Percentiles rank a stretch among this genome's conserved stretches.
Conservation (phyloP, 2,329 filamentous ascomycete species). For the Penicillium sp. region DNA sequence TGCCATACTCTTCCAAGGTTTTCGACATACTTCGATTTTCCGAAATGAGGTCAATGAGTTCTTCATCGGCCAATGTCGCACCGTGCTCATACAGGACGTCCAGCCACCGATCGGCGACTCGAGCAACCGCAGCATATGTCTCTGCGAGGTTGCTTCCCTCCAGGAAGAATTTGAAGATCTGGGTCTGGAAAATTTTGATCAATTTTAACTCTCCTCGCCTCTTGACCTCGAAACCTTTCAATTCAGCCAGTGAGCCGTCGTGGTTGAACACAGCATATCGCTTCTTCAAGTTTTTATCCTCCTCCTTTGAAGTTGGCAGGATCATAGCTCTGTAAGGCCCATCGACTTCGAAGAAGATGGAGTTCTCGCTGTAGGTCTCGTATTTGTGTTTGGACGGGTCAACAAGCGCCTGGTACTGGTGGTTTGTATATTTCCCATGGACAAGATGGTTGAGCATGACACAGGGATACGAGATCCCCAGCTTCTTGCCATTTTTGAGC, state of each 20-base stretch:
- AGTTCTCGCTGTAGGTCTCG: conserved; percentile 97
- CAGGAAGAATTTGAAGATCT: conserved; percentile 99
- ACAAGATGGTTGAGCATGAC: conserved; percentile 99
- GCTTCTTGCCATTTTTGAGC: conserved; percentile 92
- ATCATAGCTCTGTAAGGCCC: conserved; percentile 98
- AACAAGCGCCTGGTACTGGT: conserved; percentile 90
- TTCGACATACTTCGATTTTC: conserved; percentile 99
- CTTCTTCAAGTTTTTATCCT: conserved; percentile 99
- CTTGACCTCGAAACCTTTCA: conserved; percentile 98
- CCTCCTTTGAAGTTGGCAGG: conserved; percentile 94
- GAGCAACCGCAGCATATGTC: conserved; percentile 89
- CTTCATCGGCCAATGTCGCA: conserved; percentile 88
- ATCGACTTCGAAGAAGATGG: conserved; percentile 99
- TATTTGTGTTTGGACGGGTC: conserved; percentile 84
- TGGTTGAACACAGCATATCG: conserved; percentile 99
- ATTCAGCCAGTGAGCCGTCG: conserved; percentile 88
- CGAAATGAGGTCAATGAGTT: conserved; percentile 98
- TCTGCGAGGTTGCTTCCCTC: conserved; percentile 86
- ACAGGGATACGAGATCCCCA: conserved; percentile 96
- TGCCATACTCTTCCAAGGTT: conserved; percentile 92
- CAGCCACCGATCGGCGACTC: conserved; percentile 93
- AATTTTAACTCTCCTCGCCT: conserved; percentile 96
- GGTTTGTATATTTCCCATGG: conserved; percentile 91
- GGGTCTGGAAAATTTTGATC: conserved; percentile 99
- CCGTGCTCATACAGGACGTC: conserved; percentile 92